Percentiles rank a stretch among this genome's conserved stretches.
These are phyloP conservation scores for Alternaria alternata DNA, from an alignment of 2,329 filamentous ascomycete species.

Conservation along the genomic window DNA sequence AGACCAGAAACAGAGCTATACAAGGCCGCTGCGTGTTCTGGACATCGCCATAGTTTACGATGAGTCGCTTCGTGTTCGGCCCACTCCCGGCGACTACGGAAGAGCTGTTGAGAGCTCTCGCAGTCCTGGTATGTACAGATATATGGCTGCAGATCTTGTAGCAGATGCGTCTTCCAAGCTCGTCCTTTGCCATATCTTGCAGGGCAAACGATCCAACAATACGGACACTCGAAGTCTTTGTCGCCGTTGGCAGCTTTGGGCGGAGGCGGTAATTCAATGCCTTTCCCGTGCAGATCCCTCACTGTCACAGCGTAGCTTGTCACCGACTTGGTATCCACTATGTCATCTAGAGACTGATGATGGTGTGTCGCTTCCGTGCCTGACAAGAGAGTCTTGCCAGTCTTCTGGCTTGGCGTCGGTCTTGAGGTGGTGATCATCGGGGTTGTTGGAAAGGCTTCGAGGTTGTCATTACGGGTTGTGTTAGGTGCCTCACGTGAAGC, in stretches of 20 bases:
- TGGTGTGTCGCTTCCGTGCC: constrained; percentile 50
- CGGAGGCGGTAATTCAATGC: constrained; percentile 45
- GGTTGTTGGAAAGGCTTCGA: constrained; percentile 18
- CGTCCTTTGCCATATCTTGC: constrained; percentile 45
- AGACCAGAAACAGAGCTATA: constrained; percentile 35
- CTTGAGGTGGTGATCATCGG: constrained; percentile 15
- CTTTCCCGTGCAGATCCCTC: constrained; percentile 43
- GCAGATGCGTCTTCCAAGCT: constrained; percentile 47
- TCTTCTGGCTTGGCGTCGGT: constrained; percentile 42
- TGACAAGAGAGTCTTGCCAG: constrained; percentile 45
- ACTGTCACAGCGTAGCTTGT: constrained; percentile 50
- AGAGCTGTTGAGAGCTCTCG: constrained; percentile 37
- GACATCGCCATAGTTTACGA: constrained; percentile 49
- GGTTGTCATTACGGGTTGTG: constrained; percentile 21
- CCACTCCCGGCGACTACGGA: constrained; percentile 50
- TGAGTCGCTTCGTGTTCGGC: constrained; percentile 49
- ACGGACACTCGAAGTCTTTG: constrained; percentile 51
- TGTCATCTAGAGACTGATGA: constrained; percentile 48
- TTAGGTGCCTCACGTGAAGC: constrained; percentile 12
- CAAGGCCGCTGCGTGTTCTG: constrained; percentile 42
- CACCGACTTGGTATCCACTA: constrained; percentile 47
- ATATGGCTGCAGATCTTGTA: constrained; percentile 51
- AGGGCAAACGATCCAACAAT: constrained; percentile 51
- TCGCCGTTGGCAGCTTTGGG: constrained; percentile 43
- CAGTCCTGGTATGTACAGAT: constrained; percentile 48